phyloP scores from a whole-genome alignment of 768 basidiomycete species.

The Exidia glandulosa region DNA sequence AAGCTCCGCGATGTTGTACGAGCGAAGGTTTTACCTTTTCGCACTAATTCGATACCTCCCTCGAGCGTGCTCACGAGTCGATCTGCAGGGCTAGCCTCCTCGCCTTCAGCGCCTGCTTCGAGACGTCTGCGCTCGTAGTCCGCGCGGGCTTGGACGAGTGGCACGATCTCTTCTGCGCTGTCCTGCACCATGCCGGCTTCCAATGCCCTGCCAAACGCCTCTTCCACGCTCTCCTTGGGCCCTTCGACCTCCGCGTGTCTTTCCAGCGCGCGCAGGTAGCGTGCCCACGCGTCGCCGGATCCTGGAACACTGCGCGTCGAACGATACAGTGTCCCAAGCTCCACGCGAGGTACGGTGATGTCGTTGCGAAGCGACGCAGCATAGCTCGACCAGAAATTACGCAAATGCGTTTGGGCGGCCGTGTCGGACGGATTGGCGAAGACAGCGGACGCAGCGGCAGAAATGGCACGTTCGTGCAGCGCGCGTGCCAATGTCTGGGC shows the following conservation, averaged over 20 bases:
- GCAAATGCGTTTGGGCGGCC: slow-evolving; percentile 49
- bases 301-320: not conserved
- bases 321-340: not conserved
- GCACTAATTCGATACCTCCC: slow-evolving; percentile 51
- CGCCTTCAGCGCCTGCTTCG: slow-evolving; percentile 35
- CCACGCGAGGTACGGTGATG: slow-evolving; percentile 14
- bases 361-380: slow-evolving; percentile 39
- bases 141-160: slow-evolving; percentile 51
- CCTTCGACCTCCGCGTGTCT: not conserved
- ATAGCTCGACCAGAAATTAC: slow-evolving; percentile 65
- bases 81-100: slow-evolving; percentile 39
- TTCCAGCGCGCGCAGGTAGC: not conserved
- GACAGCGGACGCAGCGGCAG: slow-evolving; percentile 53
- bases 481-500: slow-evolving; percentile 35
- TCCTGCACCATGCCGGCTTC: slow-evolving; percentile 40
- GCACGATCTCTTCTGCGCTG: slow-evolving; percentile 55
- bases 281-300: not conserved
- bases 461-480: slow-evolving; percentile 65
- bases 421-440: slow-evolving; percentile 38
- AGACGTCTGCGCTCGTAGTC: slow-evolving; percentile 50
- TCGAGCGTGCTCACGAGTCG: slow-evolving; percentile 48
- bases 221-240: slow-evolving; percentile 21
- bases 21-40: slow-evolving; percentile 33
- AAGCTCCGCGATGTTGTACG: not conserved
- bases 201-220: slow-evolving; percentile 47